Conservation (phyloP, 768 basidiomycete genomes). For the Rhizopogon vinicolor region DNA sequence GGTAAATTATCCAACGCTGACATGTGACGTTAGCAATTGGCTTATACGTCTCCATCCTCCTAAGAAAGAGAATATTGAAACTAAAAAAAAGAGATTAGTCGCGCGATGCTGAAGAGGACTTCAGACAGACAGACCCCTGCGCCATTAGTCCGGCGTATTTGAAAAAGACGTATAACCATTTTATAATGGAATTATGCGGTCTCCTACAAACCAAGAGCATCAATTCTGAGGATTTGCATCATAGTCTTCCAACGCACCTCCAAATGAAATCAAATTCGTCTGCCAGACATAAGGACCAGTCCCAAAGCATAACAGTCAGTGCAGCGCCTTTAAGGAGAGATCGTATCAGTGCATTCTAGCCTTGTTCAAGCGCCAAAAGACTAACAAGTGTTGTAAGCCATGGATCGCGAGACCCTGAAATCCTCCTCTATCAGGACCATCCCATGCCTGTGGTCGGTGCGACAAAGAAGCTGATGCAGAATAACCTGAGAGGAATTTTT, state of each 20-base stretch:
- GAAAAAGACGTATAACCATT: conserved; percentile 23
- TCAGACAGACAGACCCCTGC: conserved; percentile 11
- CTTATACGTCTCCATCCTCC: neutral
- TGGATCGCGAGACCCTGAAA: too few species aligned
- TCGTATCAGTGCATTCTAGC: too few species aligned
- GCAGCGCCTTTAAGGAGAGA: conserved; percentile 6
- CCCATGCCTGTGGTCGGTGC: too few species aligned
- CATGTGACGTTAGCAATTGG: conserved; percentile 5
- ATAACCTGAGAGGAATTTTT: too few species aligned
- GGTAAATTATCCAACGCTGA: conserved; percentile 6
- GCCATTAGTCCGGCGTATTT: conserved; percentile 14
- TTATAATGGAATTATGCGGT: conserved; percentile 10
- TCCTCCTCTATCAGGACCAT: too few species aligned
- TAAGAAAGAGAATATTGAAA: conserved; percentile 3
- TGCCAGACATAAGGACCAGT: neutral
- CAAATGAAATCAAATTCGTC: conserved; percentile 5
- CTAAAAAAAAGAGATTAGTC: conserved; percentile 3
- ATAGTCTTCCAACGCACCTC: conserved; percentile 11
- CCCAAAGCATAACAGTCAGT: conserved; percentile 14
- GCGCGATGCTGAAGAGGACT: neutral
- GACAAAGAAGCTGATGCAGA: too few species aligned
- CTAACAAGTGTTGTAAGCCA: too few species aligned
- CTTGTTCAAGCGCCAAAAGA: too few species aligned
- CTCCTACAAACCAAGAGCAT: conserved; percentile 7
- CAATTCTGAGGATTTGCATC: neutral